phyloP scores from a whole-genome alignment of 1,284 basidiomycete genomes.

The Leccinum huronense region DNA sequence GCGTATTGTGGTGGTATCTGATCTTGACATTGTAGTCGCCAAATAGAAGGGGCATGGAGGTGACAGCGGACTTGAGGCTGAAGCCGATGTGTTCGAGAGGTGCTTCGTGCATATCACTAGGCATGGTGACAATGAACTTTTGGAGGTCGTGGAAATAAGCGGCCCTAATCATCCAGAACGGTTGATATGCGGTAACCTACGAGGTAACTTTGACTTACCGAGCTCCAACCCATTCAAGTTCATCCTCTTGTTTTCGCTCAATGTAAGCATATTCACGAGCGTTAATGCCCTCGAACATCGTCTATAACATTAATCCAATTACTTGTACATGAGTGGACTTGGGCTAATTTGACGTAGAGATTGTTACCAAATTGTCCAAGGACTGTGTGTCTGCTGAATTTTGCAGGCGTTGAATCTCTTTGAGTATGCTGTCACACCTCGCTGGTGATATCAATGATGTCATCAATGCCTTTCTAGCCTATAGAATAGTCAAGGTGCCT shows the following conservation, averaged over 20 bases:
- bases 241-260: neutral
- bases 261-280: neutral
- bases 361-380: neutral
- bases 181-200: neutral
- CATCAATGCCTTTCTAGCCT: neutral
- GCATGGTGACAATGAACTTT: neutral
- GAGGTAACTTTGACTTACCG: neutral
- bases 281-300: neutral
- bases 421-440: neutral
- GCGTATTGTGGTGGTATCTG: slow-evolving; percentile 1
- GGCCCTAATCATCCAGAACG: neutral
- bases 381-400: neutral
- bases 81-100: neutral
- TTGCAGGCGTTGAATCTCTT: neutral
- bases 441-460: neutral
- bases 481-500: neutral
- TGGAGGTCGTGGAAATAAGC: neutral
- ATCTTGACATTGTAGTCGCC: neutral
- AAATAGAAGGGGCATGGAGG: neutral
- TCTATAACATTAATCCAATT: neutral
- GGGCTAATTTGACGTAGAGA: neutral
- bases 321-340: neutral
- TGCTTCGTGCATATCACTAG: neutral
- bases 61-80: neutral
- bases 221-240: neutral